A percentile compares a stretch with the other conserved stretches of the same genome.
Conservation (phyloP, 148 eudicot genomes). For the Silene uniflora region DNA sequence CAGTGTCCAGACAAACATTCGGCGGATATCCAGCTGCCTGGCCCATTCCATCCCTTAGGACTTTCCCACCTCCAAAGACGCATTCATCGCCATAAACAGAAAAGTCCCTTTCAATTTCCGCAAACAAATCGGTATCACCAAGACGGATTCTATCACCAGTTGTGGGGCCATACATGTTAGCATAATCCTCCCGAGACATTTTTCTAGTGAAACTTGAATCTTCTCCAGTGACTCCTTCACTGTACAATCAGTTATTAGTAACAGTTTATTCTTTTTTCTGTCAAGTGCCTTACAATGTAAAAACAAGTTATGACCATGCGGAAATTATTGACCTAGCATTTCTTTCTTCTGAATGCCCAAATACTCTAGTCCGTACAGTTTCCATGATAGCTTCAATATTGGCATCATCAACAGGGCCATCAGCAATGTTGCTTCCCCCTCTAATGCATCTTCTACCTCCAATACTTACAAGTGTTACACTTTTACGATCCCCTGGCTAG, state of each 20-base stretch:
- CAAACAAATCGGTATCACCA: constrained; percentile 87
- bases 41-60: constrained; percentile 93
- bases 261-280: background rate
- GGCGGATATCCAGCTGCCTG: constrained; percentile 74
- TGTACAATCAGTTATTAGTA: constrained; percentile 25
- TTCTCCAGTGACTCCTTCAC: constrained; percentile 61
- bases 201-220: constrained; percentile 44
- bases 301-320: background rate
- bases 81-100: constrained; percentile 88
- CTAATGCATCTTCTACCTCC: constrained; percentile 70
- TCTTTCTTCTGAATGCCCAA: constrained; percentile 53
- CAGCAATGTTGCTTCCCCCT: constrained; percentile 83
- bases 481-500: constrained; percentile 93
- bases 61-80: constrained; percentile 98
- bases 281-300: constrained; percentile 12
- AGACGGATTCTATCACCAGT: constrained; percentile 90
- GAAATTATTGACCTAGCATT: constrained; percentile 50
- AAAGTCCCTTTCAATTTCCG: constrained; percentile 84
- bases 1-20: constrained; percentile 74
- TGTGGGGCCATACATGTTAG: constrained; percentile 91
- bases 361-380: constrained; percentile 42
- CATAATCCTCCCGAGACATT: constrained; percentile 74
- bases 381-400: constrained; percentile 49
- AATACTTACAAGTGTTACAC: constrained; percentile 76
- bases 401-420: constrained; percentile 59